Base-by-base conservation (phyloP, 345 rosid species). In the Aurinia saxatilis region DNA sequence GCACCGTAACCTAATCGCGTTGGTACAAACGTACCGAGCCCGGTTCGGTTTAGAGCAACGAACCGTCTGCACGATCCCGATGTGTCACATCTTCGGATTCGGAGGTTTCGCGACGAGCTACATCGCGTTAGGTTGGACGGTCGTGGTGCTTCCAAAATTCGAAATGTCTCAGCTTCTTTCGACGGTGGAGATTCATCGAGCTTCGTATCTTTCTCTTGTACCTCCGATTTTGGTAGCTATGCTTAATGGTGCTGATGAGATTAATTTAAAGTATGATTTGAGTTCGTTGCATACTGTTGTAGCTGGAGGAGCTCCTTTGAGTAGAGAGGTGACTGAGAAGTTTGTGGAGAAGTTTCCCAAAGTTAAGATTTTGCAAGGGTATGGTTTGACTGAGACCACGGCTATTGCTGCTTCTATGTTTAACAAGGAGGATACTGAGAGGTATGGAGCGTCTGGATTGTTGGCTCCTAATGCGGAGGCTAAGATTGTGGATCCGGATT, bases 61-160 rank as follows among this genome's bases (percentile, higher is more conserved):
- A 11, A 79, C 83, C 70, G 44, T 91, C 52, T 86, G 98, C 73
- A 84, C 96, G 5, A 87, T 91, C 39, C 98, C 98, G 3, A 88
- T 91, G 98, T 91, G 78, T 61, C 98, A 88, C 71, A 70, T 86
- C 50, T 91, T 83, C 76, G 95, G 98, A 16, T 70, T 88, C 35
- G 85, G 80, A 0, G 79, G 80, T 31, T 91, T 91, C 60, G 83
- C 81, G 10, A 79, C 77, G 5, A 92, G 91, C 19, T 66, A 79
- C 0, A 80, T 91, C 23, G 83, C 95, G 2, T 37, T 80, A 2
- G 98, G 98, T 36, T 67, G 90, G 29, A 86, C 96, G 5, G 47
- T 80, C 53, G 76, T 88, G 7, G 73, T 91, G 34, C 82, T 91
- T 40, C 80, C 95, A 0, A 86, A 74, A 21, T 91, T 81, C 78